Base-by-base conservation (phyloP, 192 early-diverging fungal genomes). In the Coemansia guatemalensis region DNA sequence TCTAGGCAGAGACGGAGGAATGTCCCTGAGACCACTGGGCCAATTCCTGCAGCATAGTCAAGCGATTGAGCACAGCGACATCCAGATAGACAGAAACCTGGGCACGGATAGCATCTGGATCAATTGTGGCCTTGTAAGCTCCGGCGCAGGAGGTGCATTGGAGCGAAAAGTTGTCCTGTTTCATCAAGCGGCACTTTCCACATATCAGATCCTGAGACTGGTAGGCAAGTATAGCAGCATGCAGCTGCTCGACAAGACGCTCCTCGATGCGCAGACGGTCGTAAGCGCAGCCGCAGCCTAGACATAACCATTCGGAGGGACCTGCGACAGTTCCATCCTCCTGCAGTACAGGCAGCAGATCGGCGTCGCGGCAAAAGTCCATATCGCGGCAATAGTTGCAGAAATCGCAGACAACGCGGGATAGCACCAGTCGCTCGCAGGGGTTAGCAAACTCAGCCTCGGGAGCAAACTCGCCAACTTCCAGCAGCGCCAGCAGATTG, bases 141-240 rank as follows among this genome's bases (percentile, higher is more conserved):
- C 90, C 90, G 0, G 88, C 85, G 62, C 95, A 97, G 7, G 61
- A 51, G 6, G 86, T 72, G 66, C 95, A 97, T 61, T 88, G 83
- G 6, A 82, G 57, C 14, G 84, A 71, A 63, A 97, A 62, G 48
- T 94, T 90, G 50, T 94, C 90, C 11, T 84, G 85, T 58, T 92
- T 94, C 54, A 96, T 87, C 67, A 85, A 65, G 11, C 86, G 81
- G 56, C 96, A 99, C 53, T 90, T 90, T 17, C 71, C 61, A 70
- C 96, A 99, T 23, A 82, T 80, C 48, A 95, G 56, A 55, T 96
- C 95, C 74, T 99, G 96, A 54, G 90, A 81, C 75, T 99, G 95
- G 82, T 89, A 97, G 5, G 86, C 84, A 59, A 85, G 69, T 24
- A 94, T 24, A 35, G 83, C 78, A 8, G 74, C 70, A 21, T 90